A percentile compares a stretch with the other conserved stretches of the same genome.
Conservation (phyloP, 2,329 filamentous ascomycete species). For the Venturia effusa region DNA sequence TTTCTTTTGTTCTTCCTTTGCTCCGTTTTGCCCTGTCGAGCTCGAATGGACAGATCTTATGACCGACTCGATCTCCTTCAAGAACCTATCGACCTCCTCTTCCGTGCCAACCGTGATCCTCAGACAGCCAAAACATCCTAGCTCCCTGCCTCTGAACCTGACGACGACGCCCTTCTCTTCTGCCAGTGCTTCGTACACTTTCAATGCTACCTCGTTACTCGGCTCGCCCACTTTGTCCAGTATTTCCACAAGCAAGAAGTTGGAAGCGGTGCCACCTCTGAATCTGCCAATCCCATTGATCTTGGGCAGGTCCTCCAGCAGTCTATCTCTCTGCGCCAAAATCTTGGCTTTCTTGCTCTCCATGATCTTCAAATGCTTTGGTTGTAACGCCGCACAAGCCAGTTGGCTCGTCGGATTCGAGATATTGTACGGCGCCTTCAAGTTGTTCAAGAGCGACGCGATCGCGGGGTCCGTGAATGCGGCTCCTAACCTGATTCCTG, state of each 20-base stretch:
- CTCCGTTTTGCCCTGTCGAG: constrained; percentile 17
- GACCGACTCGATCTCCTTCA: constrained; percentile 53
- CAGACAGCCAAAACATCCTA: constrained; percentile 78
- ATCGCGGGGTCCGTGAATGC: constrained; percentile 70
- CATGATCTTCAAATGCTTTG: constrained; percentile 63
- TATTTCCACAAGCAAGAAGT: constrained; percentile 88
- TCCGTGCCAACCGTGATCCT: constrained; percentile 89
- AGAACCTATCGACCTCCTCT: constrained; percentile 67
- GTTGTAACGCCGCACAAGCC: constrained; percentile 60
- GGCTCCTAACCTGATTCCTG: constrained; percentile 80
- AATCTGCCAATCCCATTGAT: constrained; percentile 72
- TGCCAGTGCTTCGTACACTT: constrained; percentile 74
- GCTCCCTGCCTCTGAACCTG: constrained; percentile 84
- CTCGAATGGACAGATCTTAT: constrained; percentile 38
- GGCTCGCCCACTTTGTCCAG: constrained; percentile 60
- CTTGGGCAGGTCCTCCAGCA: constrained; percentile 61
- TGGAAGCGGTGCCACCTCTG: constrained; percentile 68
- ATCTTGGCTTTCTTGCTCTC: constrained; percentile 57
- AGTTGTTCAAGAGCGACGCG: constrained; percentile 70
- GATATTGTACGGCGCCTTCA: constrained; percentile 96
- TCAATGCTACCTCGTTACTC: constrained; percentile 66
- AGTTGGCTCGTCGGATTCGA: constrained; percentile 77
- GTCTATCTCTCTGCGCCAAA: constrained; percentile 62
- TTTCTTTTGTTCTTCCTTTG: constrained; percentile 32
- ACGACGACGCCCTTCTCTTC: constrained; percentile 85